phyloP scores from a whole-genome alignment of 1,284 basidiomycete species.

The Ustanciosporium gigantosporum region DNA sequence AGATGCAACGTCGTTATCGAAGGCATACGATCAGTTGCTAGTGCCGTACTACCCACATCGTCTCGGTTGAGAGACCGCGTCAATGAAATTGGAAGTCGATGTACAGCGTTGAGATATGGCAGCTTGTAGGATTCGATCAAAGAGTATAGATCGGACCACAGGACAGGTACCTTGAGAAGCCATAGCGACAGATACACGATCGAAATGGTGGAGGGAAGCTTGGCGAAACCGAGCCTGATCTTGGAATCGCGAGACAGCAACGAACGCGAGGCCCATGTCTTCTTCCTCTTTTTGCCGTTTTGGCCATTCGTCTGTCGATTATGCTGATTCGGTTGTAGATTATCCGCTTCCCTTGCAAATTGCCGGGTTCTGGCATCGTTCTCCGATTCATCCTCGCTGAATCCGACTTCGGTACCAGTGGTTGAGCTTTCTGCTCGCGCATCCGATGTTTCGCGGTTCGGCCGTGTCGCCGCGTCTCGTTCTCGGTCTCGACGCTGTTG shows the following conservation, averaged over 20 bases:
- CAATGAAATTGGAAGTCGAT: constrained; percentile 71
- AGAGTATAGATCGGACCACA: constrained; percentile 34
- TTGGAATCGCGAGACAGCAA: not conserved
- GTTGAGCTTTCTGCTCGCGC: not conserved
- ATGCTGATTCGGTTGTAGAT: not conserved
- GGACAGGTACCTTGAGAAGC: constrained; percentile 41
- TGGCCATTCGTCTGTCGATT: too few species aligned
- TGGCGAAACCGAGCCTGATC: constrained; percentile 10
- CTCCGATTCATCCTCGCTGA: not conserved
- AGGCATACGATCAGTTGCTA: constrained; percentile 68
- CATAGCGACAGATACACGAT: constrained; percentile 49
- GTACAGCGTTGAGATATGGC: constrained; percentile 78
- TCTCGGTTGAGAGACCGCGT: constrained; percentile 67
- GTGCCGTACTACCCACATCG: constrained; percentile 25
- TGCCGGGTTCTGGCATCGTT: not conserved
- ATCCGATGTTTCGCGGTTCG: not conserved
- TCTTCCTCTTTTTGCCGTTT: not conserved
- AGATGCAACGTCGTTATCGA: constrained; percentile 67
- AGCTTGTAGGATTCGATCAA: constrained; percentile 74
- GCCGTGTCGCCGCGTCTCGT: not conserved
- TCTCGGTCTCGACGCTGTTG: constrained; percentile 13
- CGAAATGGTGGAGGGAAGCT: constrained; percentile 27
- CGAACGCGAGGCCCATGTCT: not conserved
- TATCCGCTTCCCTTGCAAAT: not conserved
- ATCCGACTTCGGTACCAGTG: not conserved